Base-by-base conservation (phyloP, 2,329 filamentous ascomycete genomes). In the Apiospora phragmitis region DNA sequence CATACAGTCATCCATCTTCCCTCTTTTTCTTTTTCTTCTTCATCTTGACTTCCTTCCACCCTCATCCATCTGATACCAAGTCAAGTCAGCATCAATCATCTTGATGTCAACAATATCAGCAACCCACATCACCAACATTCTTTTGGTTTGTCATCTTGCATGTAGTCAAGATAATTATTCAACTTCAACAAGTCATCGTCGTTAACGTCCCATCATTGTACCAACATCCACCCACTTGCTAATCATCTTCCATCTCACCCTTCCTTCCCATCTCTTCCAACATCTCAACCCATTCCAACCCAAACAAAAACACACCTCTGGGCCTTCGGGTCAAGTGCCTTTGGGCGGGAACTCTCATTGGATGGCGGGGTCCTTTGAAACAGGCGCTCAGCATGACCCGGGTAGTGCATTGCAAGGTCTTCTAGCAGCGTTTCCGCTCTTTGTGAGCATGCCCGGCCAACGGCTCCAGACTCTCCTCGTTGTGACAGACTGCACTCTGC, bases 301-400 rank as follows among this genome's bases (percentile, higher is more conserved):
- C n/a, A n/a, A n/a, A n/a, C n/a, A n/a, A n/a, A n/a, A n/a, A n/a
- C n/a, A n/a, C n/a, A n/a, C n/a, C n/a, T n/a, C 55, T 62, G 55
- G 55, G 55, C 55, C 55, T 62, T 62, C 55, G 55, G 55, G 55
- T 62, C 55, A 38, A 51, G 55, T 62, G 32, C 55, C 55, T 62
- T 62, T 32, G 32, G 55, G 55, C 55, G 55, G 55, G 55, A 62
- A 38, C 38, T 18, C n/a, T 18, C n/a, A 18, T n/a, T 62, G 55
- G 55, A 59, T 62, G 55, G 55, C 55, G 55, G 55, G 55, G 55
- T 42, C 55, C 55, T 62, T 18, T 62, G 55, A 62, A 62, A 35
- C 55, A 62, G 55, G 55, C 55, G 55, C 21, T 38, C 49, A 38
- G 55, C 32, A 62, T n/a, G 18, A 38, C 18, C 32, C 32, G 55